Evolutionary conservation across 73 alveolate species (phyloP).

Genomic region (Paramecium primaurelia): DNA sequence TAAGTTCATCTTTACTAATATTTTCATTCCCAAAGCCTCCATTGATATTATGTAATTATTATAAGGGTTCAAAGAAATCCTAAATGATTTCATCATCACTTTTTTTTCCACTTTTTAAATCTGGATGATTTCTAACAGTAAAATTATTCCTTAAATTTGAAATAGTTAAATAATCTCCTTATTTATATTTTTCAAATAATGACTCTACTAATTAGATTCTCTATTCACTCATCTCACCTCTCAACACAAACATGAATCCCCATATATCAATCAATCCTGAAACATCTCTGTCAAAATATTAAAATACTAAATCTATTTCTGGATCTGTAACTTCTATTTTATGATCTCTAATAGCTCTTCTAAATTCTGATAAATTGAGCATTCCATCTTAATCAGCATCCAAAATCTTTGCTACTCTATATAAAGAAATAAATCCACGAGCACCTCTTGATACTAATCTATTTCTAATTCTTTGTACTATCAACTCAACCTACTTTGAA

Average conservation of each 20-base stretch:
- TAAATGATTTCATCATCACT: constrained; percentile 73
- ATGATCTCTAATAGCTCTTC: constrained; percentile 72
- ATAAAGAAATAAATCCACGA: constrained; percentile 88
- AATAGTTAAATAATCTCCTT: constrained; percentile 74
- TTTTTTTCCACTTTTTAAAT: constrained; percentile 78
- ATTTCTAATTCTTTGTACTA: constrained; percentile 72
- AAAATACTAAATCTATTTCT: constrained; percentile 78
- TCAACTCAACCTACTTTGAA: constrained; percentile 47
- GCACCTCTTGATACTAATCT: constrained; percentile 86
- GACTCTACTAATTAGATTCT: constrained; percentile 60
- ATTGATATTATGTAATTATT: constrained; percentile 49
- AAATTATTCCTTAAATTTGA: constrained; percentile 84
- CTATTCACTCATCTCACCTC: constrained; percentile 66
- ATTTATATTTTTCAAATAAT: constrained; percentile 75
- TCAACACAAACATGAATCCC: constrained; percentile 66
- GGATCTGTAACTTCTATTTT: constrained; percentile 74
- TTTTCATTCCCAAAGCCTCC: constrained; percentile 51
- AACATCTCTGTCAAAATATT: constrained; percentile 83
- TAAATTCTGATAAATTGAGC: constrained; percentile 68
- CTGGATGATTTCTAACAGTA: constrained; percentile 89
- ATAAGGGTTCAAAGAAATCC: constrained; percentile 59
- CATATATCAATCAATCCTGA: constrained; percentile 69
- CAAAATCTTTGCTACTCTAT: constrained; percentile 79
- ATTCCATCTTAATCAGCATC: constrained; percentile 81
- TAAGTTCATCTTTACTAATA: constrained; percentile 35